phyloP scores from a whole-genome alignment of 768 basidiomycete species.

The Sporobolomyces roseus region DNA sequence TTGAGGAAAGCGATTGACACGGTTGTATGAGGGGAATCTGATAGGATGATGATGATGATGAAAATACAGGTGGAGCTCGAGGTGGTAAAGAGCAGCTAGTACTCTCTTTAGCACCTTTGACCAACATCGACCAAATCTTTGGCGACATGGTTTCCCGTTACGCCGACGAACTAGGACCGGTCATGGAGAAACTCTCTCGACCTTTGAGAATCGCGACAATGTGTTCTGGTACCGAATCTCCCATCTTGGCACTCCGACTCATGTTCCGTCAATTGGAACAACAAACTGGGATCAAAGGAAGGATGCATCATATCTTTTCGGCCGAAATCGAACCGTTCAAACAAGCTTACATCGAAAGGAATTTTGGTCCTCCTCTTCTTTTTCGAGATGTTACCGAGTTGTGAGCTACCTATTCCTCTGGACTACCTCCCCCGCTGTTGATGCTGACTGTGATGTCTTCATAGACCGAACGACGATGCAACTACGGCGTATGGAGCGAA shows the following conservation, averaged over 20 bases:
- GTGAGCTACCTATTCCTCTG: constrained; percentile 48
- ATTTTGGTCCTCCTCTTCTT: constrained; percentile 84
- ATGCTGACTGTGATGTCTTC: background rate
- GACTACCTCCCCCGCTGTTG: background rate
- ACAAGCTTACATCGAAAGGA: constrained; percentile 91
- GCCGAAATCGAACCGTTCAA: constrained; percentile 70
- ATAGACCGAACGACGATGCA: constrained; percentile 53
- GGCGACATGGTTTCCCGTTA: constrained; percentile 65
- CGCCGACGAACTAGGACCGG: constrained; percentile 52
- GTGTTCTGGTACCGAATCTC: constrained; percentile 92
- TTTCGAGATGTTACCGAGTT: constrained; percentile 94
- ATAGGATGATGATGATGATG: constrained; percentile 2
- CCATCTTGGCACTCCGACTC: constrained; percentile 79
- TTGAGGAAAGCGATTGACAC: no score
- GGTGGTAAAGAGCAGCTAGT: constrained; percentile 23
- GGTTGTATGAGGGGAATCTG: no score
- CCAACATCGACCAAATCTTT: constrained; percentile 68
- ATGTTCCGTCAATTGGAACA: constrained; percentile 71
- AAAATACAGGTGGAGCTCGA: background rate
- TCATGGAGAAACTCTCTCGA: constrained; percentile 53
- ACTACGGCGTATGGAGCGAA: constrained; percentile 88
- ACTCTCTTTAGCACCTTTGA: constrained; percentile 60
- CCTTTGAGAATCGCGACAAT: constrained; percentile 91
- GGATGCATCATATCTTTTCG: constrained; percentile 58
- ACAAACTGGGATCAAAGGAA: constrained; percentile 70